Evolutionary conservation across 805 yeast species (phyloP), one percentile per base, ranked within the genome.

Genomic region (Brettanomyces anomalus): DNA sequence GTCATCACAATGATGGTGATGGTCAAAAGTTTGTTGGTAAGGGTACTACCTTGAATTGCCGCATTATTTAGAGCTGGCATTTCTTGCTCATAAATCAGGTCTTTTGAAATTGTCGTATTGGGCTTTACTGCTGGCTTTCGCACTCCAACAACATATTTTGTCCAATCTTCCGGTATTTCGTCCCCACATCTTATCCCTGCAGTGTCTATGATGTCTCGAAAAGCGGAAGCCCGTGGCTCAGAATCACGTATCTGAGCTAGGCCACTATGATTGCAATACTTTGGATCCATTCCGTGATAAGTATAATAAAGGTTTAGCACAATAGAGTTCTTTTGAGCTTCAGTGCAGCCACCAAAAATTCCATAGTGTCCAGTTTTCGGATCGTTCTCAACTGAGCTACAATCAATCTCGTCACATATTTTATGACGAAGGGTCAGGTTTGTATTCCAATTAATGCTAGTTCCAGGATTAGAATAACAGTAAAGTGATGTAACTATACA

Each of bases 331-430:
- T 59, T 58, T 46, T 70, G 74, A 7, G 53, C 44, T 5, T 56
- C 46, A 13, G 64, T 48, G 49, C 77, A 72, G 34, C 60, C 64
- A 0, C 76, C 63, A 48, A 56, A 67, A 28, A 50, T 48, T 1
- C 77, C 77, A 49, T 70, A 71, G n/a, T 44, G 43, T 0, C 75
- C 76, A 4, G 41, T 43, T 6, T 44, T 36, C 1, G 68, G 66
- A 47, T 70, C 61, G 7, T 63, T 58, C 19, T 43, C 46, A 19
- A 72, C 58, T 3, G 64, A 61, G n/a, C 53, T 53, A 50, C 78
- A 72, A 42, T 68, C 64, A 7, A 64, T 57, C 5, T 52, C 45
- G 13, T 55, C 40, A 46, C 77, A 72, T 3, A 71, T 51, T 4
- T 50, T 31, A 18, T 65, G 59, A 13, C 50, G 18, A 28, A 28